Conservation (phyloP, 2,329 filamentous ascomycete genomes). For the Fusarium liriodendri region DNA sequence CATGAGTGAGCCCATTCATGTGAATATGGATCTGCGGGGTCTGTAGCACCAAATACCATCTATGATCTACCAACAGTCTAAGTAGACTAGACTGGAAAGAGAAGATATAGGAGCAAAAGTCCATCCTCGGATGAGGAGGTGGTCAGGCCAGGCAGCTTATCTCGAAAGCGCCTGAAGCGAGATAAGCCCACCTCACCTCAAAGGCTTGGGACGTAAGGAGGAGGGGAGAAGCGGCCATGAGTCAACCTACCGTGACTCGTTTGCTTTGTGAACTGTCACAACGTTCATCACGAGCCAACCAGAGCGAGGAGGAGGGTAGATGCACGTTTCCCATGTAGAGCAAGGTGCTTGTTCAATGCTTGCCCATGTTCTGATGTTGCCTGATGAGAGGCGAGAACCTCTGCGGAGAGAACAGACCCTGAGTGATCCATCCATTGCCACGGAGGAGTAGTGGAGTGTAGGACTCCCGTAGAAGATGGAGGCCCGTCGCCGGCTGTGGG, state of each 20-base stretch:
- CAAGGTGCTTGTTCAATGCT: not conserved
- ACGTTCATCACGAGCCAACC: conserved; percentile 22
- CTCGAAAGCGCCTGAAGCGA: conserved; percentile 25
- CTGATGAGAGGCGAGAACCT: conserved; percentile 17
- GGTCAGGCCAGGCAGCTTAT: conserved; percentile 25
- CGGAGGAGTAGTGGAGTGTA: not conserved
- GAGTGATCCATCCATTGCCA: not conserved
- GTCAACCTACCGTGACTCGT: conserved; percentile 32
- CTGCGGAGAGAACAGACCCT: conserved; percentile 13
- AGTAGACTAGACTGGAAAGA: conserved; percentile 25
- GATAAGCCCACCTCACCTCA: conserved; percentile 5
- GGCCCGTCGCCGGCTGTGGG: not conserved
- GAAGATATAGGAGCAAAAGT: conserved; percentile 15
- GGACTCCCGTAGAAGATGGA: not conserved
- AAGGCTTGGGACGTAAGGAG: conserved; percentile 4
- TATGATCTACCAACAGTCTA: conserved; percentile 21
- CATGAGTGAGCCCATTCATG: conserved; percentile 1
- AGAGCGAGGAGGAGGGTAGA: not conserved
- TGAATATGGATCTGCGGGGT: conserved; percentile 20
- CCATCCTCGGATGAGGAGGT: conserved; percentile 4
- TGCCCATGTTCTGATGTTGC: not conserved
- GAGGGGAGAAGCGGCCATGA: conserved; percentile 18
- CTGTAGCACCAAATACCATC: conserved; percentile 14
- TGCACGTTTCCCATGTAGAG: conserved; percentile 2
- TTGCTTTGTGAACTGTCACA: conserved; percentile 12